These are phyloP conservation scores for Hemerocallis citrina DNA, from an alignment of 106 monocot genomes.

Conservation along the genomic window DNA sequence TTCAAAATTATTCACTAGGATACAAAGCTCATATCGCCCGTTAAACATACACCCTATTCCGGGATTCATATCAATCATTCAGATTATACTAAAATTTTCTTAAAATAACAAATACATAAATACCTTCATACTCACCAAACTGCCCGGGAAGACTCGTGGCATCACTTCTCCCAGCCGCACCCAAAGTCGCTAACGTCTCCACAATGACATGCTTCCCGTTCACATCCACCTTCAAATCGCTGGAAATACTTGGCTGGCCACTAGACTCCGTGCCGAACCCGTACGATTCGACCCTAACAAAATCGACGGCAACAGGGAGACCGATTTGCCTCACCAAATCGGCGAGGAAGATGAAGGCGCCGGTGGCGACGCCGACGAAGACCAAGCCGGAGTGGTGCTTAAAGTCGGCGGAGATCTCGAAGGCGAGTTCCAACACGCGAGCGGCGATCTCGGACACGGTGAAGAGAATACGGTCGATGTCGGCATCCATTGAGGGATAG, in stretches of 20 bases:
- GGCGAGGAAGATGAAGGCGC: conserved; percentile 81
- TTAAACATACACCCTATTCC: too few species aligned
- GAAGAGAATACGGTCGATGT: conserved; percentile 70
- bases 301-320: conserved; percentile 55
- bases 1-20: too few species aligned
- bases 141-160: too few species aligned
- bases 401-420: conserved; percentile 48
- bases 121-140: too few species aligned
- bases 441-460: conserved; percentile 52
- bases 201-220: conserved; percentile 74
- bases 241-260: conserved; percentile 48
- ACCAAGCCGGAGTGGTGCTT: conserved; percentile 9
- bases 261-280: conserved; percentile 64
- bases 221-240: conserved; percentile 74
- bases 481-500: conserved; percentile 15
- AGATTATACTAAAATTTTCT: too few species aligned
- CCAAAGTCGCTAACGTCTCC: too few species aligned
- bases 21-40: too few species aligned
- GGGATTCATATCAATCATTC: too few species aligned
- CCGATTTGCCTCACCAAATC: conserved; percentile 56
- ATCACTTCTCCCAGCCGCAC: too few species aligned
- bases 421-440: conserved; percentile 51
- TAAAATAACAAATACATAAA: too few species aligned
- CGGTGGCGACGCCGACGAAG: conserved; percentile 87
- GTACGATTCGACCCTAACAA: conserved; percentile 82